phyloP scores from a whole-genome alignment of 2,329 filamentous ascomycete genomes.

The Elsinoe fawcettii region DNA sequence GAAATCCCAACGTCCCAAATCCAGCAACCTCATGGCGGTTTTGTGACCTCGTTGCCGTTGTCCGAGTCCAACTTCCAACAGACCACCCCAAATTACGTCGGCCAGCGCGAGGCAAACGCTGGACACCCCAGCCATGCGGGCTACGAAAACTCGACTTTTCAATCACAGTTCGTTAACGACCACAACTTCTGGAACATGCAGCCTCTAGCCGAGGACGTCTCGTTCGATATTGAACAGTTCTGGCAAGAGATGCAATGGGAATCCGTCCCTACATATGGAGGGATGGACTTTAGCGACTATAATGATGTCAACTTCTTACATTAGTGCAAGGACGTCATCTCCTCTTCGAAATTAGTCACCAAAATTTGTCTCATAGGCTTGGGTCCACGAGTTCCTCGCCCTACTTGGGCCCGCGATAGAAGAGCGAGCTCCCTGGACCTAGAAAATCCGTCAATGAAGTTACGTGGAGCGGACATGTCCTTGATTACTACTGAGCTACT shows the following conservation, averaged over 20 bases:
- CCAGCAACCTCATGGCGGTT: neutral
- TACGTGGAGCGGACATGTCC: too few species aligned
- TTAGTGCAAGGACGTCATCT: too few species aligned
- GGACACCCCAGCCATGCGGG: neutral
- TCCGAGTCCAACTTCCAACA: neutral
- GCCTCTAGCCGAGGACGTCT: neutral
- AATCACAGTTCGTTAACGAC: neutral
- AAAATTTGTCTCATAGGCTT: too few species aligned
- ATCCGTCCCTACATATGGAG: slow-evolving; percentile 14
- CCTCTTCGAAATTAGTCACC: too few species aligned
- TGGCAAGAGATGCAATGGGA: slow-evolving; percentile 25
- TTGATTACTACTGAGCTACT: too few species aligned
- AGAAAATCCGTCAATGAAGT: too few species aligned
- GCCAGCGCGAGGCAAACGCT: neutral
- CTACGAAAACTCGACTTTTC: neutral
- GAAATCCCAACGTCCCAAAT: neutral
- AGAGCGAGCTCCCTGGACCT: too few species aligned
- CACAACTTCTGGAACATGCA: slow-evolving; percentile 1
- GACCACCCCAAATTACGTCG: neutral
- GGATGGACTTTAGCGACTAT: neutral
- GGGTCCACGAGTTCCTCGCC: too few species aligned
- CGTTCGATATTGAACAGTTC: slow-evolving; percentile 14
- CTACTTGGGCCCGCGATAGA: too few species aligned
- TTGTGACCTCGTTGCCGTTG: neutral
- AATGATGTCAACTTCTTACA: neutral